Conservation (phyloP, 2,329 filamentous ascomycete species). For the Talaromyces sp. region DNA sequence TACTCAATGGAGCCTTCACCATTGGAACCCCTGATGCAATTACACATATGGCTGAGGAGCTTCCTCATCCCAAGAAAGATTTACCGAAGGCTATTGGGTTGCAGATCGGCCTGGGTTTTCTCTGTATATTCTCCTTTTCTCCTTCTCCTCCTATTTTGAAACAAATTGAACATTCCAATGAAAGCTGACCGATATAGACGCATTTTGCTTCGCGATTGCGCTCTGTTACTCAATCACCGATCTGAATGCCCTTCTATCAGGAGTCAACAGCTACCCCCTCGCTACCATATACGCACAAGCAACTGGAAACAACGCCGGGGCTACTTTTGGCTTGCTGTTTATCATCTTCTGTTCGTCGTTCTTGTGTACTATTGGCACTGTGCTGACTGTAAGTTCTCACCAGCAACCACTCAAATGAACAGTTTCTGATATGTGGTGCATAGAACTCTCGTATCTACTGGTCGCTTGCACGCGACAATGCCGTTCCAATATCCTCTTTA, state of each 20-base stretch:
- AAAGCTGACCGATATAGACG: constrained; percentile 27
- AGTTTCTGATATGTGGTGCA: too few species aligned
- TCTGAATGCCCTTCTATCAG: constrained; percentile 39
- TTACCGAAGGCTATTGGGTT: constrained; percentile 27
- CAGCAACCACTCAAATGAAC: too few species aligned
- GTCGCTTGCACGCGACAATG: constrained; percentile 54
- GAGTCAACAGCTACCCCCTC: constrained; percentile 51
- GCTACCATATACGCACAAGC: constrained; percentile 64
- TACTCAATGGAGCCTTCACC: constrained; percentile 49
- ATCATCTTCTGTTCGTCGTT: constrained; percentile 25
- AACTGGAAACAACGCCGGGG: constrained; percentile 47
- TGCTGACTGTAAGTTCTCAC: constrained; percentile 36
- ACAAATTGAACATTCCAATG: too few species aligned
- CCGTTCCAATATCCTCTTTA: constrained; percentile 48
- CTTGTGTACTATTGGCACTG: constrained; percentile 29
- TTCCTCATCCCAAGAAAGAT: constrained; percentile 35
- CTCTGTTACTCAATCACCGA: constrained; percentile 54
- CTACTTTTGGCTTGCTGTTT: constrained; percentile 50
- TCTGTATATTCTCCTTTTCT: constrained; percentile 30
- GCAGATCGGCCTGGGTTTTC: constrained; percentile 40
- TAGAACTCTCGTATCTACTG: constrained; percentile 41
- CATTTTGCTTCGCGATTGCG: constrained; percentile 47
- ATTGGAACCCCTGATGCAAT: constrained; percentile 49
- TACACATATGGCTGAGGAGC: constrained; percentile 52
- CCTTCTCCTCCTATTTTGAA: constrained; percentile 37